phyloP scores from a whole-genome alignment of 306 rosid genomes.

The Luffa acutangula region DNA sequence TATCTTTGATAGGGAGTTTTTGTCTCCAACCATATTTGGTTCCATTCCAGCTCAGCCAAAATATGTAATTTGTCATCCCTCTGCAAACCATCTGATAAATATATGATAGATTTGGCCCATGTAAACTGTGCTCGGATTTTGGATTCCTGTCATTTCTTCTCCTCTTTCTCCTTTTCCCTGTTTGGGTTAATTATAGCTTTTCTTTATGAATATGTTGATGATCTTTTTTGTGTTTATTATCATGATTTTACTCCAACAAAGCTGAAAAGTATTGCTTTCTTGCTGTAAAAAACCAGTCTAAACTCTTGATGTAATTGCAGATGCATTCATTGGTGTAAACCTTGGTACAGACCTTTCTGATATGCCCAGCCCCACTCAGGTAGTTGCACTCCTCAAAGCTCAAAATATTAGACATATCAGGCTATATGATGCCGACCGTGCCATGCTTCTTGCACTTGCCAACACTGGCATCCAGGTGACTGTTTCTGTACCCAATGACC shows the following conservation, averaged over 20 bases:
- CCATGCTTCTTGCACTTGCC: conserved; percentile 77
- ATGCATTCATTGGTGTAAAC: conserved; percentile 76
- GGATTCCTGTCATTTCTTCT: not conserved
- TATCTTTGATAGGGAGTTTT: not conserved
- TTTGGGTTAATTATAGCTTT: not conserved
- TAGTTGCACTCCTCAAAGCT: conserved; percentile 75
- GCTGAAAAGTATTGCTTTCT: not conserved
- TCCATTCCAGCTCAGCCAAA: conserved; percentile 9
- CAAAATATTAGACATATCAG: conserved; percentile 70
- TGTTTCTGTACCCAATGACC: conserved; percentile 80
- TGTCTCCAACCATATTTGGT: not conserved
- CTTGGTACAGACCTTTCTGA: conserved; percentile 71
- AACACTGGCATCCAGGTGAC: conserved; percentile 69
- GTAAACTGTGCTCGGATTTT: not conserved
- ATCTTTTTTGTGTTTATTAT: not conserved
- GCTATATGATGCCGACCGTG: conserved; percentile 66
- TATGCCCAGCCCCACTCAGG: conserved; percentile 80
- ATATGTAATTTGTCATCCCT: not conserved
- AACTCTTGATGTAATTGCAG: conserved; percentile 30
- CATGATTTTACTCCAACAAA: not conserved
- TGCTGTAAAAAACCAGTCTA: not conserved
- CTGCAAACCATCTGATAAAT: not conserved
- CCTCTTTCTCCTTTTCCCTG: not conserved
- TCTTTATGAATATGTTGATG: not conserved
- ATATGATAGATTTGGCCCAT: not conserved